Base-by-base conservation (phyloP, 2,329 filamentous ascomycete species). In the Beauveria brongniartii region DNA sequence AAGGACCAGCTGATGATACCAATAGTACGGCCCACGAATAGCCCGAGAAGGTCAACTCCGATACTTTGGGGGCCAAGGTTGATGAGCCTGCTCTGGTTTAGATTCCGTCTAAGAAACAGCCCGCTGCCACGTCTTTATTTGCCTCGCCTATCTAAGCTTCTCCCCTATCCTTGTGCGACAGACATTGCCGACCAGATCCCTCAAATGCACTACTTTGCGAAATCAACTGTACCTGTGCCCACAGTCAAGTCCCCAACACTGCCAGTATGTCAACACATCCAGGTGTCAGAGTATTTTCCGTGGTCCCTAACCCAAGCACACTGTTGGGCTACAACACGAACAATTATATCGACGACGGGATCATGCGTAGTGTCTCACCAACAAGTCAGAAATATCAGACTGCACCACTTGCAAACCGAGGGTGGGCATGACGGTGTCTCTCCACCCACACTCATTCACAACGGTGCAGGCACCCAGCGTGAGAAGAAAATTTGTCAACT, bases 371-470 rank as follows among this genome's bases (percentile, higher is more conserved):
- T 26, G 37, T 28, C 22, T 55, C 37, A 10, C 34, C 24, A 30
- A 34, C 53, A 20, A 55, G 41, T 46, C 10, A 22, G 30, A 30
- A 20, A 10, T 8, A 3, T 22, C 14, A 26, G 22, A 9, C 52
- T 20, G 40, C 22, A 44, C 52, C 22, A 55, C 53, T 55, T 55
- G 44, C 26, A 55, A 20, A 28, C 40, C 16, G 41, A 30, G 24
- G 37, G 53, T 44, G 40, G 26, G 53, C 53, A 44, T 46, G 40
- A 30, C 28, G 12, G 7, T 44, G 44, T 40, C 55, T 57, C 55
- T 41, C 44, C 44, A 57, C 55, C 48, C 55, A 57, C 55, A 57
- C 44, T 37, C n/a, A 56, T 24, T 46, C 41, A 55, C 24, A 14
- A n/a, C 22, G 55, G 20, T 28, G 16, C 44, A 28, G 28, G 55